Conservation (phyloP, 371 early-diverging fungal species). For the Umbelopsis sp. region DNA sequence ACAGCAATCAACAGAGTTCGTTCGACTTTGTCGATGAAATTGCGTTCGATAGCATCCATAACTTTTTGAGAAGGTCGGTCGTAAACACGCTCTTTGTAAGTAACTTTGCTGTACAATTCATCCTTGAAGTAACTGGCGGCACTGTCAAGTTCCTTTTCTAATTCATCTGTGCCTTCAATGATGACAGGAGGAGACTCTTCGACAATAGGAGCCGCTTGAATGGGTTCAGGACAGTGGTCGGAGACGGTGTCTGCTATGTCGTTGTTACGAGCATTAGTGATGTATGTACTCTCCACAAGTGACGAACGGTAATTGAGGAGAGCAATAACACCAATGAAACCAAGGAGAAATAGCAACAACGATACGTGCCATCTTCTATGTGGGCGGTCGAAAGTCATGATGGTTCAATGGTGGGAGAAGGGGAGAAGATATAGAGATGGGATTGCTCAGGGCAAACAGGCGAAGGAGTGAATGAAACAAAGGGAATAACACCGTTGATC, state of each 20-base stretch:
- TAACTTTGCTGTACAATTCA: background rate
- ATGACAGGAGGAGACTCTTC: background rate
- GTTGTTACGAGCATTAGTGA: background rate
- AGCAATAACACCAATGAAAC: background rate
- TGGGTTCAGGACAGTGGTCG: background rate
- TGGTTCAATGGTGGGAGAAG: background rate
- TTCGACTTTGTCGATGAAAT: constrained; percentile 8
- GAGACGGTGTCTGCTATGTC: background rate
- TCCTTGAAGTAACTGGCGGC: constrained; percentile 1
- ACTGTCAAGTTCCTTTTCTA: background rate
- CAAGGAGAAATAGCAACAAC: background rate
- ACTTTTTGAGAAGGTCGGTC: background rate
- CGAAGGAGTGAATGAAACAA: background rate
- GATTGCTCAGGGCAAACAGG: background rate
- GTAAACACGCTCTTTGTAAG: background rate
- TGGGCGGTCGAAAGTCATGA: background rate
- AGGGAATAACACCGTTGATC: background rate
- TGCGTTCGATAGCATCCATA: constrained; percentile 1
- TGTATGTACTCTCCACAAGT: background rate
- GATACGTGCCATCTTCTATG: background rate
- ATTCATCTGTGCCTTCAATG: background rate
- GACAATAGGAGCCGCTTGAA: background rate
- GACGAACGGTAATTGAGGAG: background rate
- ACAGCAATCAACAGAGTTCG: constrained; percentile 37
- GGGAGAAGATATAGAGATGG: background rate